phyloP scores from a whole-genome alignment of 2,329 filamentous ascomycete species.

The Aspergillus novoparasiticus region DNA sequence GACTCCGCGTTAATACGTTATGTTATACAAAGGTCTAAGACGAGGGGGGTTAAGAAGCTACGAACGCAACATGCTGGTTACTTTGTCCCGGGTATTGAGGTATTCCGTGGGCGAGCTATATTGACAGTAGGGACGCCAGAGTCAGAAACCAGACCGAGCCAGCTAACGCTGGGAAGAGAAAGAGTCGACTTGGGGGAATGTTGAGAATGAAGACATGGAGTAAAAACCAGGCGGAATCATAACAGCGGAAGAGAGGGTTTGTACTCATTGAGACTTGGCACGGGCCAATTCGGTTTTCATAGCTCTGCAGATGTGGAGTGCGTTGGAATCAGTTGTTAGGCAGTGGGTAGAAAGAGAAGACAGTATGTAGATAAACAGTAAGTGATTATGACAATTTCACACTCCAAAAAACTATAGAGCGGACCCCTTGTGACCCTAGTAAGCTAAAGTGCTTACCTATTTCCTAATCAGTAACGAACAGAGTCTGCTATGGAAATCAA shows the following conservation, averaged over 20 bases:
- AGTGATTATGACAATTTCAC: no score
- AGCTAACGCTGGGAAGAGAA: constrained; percentile 22
- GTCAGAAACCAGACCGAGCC: constrained; percentile 25
- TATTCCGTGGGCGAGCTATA: constrained; percentile 24
- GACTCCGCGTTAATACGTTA: not conserved
- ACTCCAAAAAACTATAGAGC: no score
- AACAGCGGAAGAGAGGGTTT: constrained; percentile 12
- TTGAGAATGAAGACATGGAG: constrained; percentile 24
- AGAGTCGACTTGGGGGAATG: constrained; percentile 23
- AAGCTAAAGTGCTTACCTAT: not conserved
- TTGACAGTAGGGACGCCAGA: constrained; percentile 20
- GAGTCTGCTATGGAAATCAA: no score
- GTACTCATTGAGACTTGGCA: constrained; percentile 4
- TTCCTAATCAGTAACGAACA: no score
- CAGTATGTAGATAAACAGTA: not conserved
- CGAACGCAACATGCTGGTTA: constrained; percentile 22
- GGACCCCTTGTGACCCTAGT: no score
- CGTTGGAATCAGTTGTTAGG: not conserved
- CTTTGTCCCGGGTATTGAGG: constrained; percentile 23
- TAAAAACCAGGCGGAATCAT: constrained; percentile 20
- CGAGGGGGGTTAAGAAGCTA: not conserved
- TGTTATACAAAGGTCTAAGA: not conserved
- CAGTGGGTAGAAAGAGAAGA: not conserved
- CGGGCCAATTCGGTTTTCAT: not conserved
- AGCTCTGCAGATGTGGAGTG: not conserved